These are phyloP conservation scores for Beta vulgaris DNA, from an alignment of 148 eudicot genomes.

Conservation along the genomic window DNA sequence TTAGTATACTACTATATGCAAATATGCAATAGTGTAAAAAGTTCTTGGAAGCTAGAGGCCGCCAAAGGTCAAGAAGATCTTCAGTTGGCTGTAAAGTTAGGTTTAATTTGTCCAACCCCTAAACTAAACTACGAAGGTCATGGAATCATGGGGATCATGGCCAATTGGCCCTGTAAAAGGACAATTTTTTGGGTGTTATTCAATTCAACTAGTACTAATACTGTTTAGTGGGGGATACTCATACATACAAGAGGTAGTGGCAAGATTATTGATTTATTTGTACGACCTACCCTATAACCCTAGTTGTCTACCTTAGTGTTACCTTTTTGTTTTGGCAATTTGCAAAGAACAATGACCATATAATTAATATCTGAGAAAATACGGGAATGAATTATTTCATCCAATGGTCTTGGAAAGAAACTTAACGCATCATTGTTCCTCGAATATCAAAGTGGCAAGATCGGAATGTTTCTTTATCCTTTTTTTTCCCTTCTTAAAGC, in stretches of 20 bases:
- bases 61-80: constrained; percentile 18
- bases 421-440: not conserved
- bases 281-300: not conserved
- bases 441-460: too few species aligned
- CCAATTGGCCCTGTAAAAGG: not conserved
- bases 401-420: not conserved
- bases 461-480: too few species aligned
- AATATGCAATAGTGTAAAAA: not conserved
- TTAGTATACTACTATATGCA: too few species aligned
- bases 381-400: not conserved
- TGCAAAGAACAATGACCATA: too few species aligned
- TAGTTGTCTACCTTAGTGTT: too few species aligned
- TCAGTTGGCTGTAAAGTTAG: constrained; percentile 2
- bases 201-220: too few species aligned
- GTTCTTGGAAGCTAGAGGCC: constrained; percentile 4
- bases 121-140: not conserved
- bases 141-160: not conserved
- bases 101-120: not conserved
- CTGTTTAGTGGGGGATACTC: not conserved
- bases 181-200: not conserved
- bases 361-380: too few species aligned
- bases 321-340: too few species aligned
- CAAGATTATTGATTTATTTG: too few species aligned
- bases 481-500: too few species aligned
- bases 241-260: too few species aligned